phyloP scores from a whole-genome alignment of 768 basidiomycete genomes.

The Tricholoma matsutake region DNA sequence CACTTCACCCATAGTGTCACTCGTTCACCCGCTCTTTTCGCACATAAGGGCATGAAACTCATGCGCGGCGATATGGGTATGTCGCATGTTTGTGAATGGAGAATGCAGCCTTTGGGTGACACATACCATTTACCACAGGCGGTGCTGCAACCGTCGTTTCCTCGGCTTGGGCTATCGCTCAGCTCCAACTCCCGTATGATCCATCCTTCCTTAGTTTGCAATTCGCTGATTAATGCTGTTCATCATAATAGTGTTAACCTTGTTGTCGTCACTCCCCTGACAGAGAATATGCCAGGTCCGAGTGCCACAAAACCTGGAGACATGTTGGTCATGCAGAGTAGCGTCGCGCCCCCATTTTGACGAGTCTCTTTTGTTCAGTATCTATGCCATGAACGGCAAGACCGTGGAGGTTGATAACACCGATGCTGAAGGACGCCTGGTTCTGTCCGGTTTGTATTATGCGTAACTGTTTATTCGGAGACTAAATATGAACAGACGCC shows the following conservation, averaged over 20 bases:
- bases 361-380: slow-evolving; percentile 30
- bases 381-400: slow-evolving; percentile 89
- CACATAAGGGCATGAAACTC: slow-evolving; percentile 66
- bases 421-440: slow-evolving; percentile 77
- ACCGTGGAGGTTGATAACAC: slow-evolving; percentile 86
- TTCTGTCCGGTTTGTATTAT: slow-evolving; percentile 57
- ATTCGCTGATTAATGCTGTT: background rate
- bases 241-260: slow-evolving; percentile 60
- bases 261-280: slow-evolving; percentile 67
- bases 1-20: background rate
- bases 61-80: slow-evolving; percentile 89
- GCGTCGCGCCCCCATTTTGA: background rate
- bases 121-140: slow-evolving; percentile 31
- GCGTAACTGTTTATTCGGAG: background rate
- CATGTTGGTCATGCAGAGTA: slow-evolving; percentile 45
- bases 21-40: background rate
- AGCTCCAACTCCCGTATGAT: slow-evolving; percentile 74
- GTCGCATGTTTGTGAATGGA: background rate
- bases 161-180: slow-evolving; percentile 73
- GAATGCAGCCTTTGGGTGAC: background rate
- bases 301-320: slow-evolving; percentile 82
- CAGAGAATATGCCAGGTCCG: slow-evolving; percentile 83
- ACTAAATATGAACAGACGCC: slow-evolving; percentile 49
- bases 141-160: slow-evolving; percentile 80
- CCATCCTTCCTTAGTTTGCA: background rate